Evolutionary conservation across 257 asterid species (phyloP).

Genomic region (Solanum peruvianum): DNA sequence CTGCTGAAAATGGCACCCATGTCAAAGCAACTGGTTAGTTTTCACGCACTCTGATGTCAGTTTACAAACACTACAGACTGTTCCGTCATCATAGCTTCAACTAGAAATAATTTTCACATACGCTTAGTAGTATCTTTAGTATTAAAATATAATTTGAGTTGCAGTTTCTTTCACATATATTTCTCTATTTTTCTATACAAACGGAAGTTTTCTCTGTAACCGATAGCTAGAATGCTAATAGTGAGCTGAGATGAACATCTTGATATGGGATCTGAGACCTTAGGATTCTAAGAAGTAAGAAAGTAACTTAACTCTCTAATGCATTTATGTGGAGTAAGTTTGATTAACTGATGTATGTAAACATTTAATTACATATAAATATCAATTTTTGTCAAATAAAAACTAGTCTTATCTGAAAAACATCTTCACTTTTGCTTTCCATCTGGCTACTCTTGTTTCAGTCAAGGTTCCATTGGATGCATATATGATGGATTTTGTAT

Average conservation of each 20-base stretch:
- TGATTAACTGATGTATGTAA: not conserved
- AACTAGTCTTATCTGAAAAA: not conserved
- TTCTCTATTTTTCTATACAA: not conserved
- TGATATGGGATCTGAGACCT: not conserved
- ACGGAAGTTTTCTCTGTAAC: not conserved
- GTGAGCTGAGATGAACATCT: not conserved
- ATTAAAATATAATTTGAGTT: not conserved
- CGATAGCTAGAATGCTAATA: not conserved
- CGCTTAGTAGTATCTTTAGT: not conserved
- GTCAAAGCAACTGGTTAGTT: conserved; percentile 67
- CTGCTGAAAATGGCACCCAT: conserved; percentile 56
- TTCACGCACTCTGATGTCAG: not conserved
- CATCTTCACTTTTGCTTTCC: conserved; percentile 4
- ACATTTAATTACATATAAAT: not conserved
- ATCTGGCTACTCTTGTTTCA: conserved; percentile 22
- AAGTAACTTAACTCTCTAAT: not conserved
- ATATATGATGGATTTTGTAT: conserved; percentile 90
- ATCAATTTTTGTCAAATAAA: not conserved
- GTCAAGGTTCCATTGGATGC: conserved; percentile 96
- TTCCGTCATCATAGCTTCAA: not conserved
- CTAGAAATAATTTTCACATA: not conserved
- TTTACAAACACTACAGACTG: not conserved
- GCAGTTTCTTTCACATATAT: not conserved
- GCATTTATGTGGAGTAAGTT: not conserved
- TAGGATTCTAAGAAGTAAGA: not conserved